Percentiles rank a stretch among this genome's conserved stretches.
Evolutionary conservation across 306 rosid species (phyloP).

Genomic region (Cicer chorassanicum): DNA sequence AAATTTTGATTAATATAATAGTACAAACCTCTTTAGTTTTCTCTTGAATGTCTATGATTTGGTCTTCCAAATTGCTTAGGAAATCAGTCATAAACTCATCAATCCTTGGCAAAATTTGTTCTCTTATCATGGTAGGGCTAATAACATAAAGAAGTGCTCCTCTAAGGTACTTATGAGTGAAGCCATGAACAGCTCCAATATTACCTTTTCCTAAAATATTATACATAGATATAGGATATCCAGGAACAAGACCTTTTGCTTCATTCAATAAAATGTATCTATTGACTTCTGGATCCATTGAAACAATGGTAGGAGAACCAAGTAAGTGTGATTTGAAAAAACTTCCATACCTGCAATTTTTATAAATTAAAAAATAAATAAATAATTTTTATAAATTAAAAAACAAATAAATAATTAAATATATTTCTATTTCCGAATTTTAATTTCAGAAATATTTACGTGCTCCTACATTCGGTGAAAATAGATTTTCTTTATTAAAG

Average conservation of each 20-base stretch:
- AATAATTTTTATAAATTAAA: no score
- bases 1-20: no score
- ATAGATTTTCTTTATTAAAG: no score
- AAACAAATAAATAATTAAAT: no score
- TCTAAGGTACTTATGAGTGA: slow-evolving; percentile 90
- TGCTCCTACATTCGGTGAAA: no score
- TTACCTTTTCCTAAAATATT: slow-evolving; percentile 88
- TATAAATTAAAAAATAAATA: neutral
- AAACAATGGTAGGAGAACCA: slow-evolving; percentile 95
- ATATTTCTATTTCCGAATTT: no score
- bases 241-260: slow-evolving; percentile 93
- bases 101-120: slow-evolving; percentile 76
- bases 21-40: slow-evolving; percentile 80
- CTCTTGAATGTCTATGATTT: slow-evolving; percentile 83
- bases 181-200: slow-evolving; percentile 97
- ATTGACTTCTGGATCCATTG: slow-evolving; percentile 95
- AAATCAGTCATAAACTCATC: slow-evolving; percentile 81
- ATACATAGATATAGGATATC: slow-evolving; percentile 94
- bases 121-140: slow-evolving; percentile 69
- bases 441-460: no score
- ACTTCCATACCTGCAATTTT: slow-evolving; percentile 72
- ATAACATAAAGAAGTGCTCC: slow-evolving; percentile 82
- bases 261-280: slow-evolving; percentile 90
- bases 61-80: slow-evolving; percentile 63
- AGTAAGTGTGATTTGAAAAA: slow-evolving; percentile 95